Percentiles rank a stretch among this genome's conserved stretches.
Evolutionary conservation across 208 protist genomes (phyloP).

Genomic region (Leptomonas pyrrhocoris): DNA sequence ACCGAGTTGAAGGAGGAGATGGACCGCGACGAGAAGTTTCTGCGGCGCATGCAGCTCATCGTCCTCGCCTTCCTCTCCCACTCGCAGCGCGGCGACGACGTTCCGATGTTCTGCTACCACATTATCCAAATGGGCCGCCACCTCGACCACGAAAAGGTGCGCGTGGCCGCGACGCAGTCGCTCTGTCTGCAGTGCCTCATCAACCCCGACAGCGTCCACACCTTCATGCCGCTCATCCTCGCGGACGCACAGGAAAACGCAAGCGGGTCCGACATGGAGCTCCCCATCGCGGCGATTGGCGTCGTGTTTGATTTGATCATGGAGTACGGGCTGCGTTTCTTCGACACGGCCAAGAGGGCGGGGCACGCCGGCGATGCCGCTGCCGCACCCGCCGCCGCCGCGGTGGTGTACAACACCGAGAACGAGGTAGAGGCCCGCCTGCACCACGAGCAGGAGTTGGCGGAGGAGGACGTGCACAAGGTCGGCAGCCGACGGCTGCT

Average conservation of each 20-base stretch:
- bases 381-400: neutral
- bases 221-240: constrained; percentile 88
- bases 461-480: constrained; percentile 86
- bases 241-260: constrained; percentile 57
- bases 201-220: constrained; percentile 86
- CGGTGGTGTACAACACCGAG: constrained; percentile 34
- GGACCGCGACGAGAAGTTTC: constrained; percentile 88
- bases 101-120: constrained; percentile 86
- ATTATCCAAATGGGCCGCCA: constrained; percentile 87
- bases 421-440: constrained; percentile 59
- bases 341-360: constrained; percentile 42
- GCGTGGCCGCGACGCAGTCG: constrained; percentile 77
- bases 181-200: constrained; percentile 87
- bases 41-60: constrained; percentile 91
- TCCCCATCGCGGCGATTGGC: constrained; percentile 70
- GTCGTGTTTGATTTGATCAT: constrained; percentile 85
- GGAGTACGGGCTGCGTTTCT: constrained; percentile 90
- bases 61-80: constrained; percentile 83
- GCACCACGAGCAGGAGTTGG: constrained; percentile 73
- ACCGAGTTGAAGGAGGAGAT: constrained; percentile 82
- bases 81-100: constrained; percentile 70
- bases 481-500: constrained; percentile 71
- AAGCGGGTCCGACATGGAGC: constrained; percentile 25
- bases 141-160: constrained; percentile 74
- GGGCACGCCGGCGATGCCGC: neutral